These are phyloP conservation scores for Capronia coronata DNA, from an alignment of 2,329 filamentous ascomycete genomes.

Conservation along the genomic window DNA sequence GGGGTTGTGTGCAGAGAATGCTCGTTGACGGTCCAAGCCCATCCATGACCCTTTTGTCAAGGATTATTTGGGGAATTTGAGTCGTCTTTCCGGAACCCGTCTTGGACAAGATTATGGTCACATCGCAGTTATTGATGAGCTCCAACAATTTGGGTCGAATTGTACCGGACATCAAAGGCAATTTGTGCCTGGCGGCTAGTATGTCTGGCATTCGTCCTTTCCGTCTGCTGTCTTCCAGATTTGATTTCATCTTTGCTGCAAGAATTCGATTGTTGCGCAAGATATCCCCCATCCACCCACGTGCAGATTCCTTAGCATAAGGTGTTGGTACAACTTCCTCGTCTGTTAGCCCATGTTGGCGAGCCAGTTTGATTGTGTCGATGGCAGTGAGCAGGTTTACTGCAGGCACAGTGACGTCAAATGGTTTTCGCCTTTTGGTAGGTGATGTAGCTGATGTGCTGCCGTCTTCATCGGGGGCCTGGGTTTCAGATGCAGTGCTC, in stretches of 20 bases:
- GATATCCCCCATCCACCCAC: neutral
- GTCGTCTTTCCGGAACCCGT: conserved; percentile 97
- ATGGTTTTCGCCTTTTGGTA: conserved; percentile 2
- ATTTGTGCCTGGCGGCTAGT: conserved; percentile 5
- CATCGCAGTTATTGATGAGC: conserved; percentile 69
- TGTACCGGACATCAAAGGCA: conserved; percentile 13
- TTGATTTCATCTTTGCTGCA: conserved; percentile 10
- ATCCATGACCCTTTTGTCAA: conserved; percentile 77
- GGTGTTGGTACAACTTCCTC: conserved; percentile 4
- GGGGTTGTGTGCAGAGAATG: conserved; percentile 89
- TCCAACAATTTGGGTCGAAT: conserved; percentile 41
- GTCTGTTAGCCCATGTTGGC: conserved; percentile 7
- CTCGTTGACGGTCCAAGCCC: conserved; percentile 66
- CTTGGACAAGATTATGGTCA: conserved; percentile 89
- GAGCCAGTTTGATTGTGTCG: conserved; percentile 12
- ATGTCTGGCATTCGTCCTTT: neutral
- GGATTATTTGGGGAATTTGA: conserved; percentile 86
- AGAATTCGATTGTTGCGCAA: neutral
- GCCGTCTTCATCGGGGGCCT: neutral
- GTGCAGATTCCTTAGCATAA: neutral
- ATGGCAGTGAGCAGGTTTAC: conserved; percentile 9
- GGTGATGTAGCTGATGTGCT: neutral
- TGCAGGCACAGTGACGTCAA: conserved; percentile 7
- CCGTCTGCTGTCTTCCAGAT: neutral
- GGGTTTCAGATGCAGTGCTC: neutral